Conservation (phyloP, 176 grass and related monocot species). For the Ananas comosus region DNA sequence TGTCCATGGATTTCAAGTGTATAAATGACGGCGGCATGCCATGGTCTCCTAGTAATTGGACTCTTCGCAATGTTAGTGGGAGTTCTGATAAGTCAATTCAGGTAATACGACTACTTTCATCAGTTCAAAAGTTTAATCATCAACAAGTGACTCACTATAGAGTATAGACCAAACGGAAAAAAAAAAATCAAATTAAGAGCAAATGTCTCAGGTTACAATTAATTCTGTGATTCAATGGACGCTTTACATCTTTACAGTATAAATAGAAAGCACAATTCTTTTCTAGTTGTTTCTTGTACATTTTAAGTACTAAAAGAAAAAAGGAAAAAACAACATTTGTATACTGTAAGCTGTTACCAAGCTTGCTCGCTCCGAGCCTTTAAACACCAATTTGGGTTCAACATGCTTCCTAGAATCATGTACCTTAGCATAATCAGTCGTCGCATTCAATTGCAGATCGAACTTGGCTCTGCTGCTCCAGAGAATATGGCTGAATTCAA, state of each 20-base stretch:
- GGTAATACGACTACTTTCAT: constrained; percentile 19
- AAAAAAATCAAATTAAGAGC: background rate
- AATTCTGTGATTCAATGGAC: background rate
- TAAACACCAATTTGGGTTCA: background rate
- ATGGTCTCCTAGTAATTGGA: constrained; percentile 48
- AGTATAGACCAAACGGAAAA: too few species aligned
- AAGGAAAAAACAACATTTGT: too few species aligned
- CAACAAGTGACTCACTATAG: too few species aligned
- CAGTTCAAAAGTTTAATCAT: too few species aligned
- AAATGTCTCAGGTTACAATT: background rate
- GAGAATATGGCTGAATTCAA: constrained; percentile 28
- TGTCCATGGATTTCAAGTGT: constrained; percentile 37
- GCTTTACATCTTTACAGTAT: too few species aligned
- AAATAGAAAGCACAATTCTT: too few species aligned
- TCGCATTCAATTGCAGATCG: constrained; percentile 23
- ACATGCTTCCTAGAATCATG: background rate
- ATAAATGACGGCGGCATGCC: background rate
- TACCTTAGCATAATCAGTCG: background rate
- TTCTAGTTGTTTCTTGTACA: too few species aligned
- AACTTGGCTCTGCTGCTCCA: constrained; percentile 38
- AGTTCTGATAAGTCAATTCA: constrained; percentile 45
- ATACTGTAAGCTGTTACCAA: too few species aligned
- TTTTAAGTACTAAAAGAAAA: too few species aligned
- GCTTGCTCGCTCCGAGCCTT: background rate
- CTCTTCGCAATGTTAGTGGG: constrained; percentile 44